phyloP scores from a whole-genome alignment of 768 basidiomycete genomes.

The Podaxis pistillaris region DNA sequence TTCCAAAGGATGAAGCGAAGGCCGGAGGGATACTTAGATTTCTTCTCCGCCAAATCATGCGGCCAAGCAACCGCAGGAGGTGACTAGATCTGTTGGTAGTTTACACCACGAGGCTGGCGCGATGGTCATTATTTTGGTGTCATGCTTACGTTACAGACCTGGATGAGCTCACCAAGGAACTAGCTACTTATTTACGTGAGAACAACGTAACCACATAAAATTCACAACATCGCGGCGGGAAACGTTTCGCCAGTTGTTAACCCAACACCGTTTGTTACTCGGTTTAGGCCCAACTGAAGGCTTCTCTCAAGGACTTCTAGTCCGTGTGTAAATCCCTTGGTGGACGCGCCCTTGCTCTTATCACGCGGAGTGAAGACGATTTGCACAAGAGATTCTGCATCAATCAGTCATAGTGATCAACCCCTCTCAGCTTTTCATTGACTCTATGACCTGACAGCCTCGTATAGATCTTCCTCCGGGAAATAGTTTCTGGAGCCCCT shows the following conservation, averaged over 20 bases:
- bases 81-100: neutral
- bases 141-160: neutral
- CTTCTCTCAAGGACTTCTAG: neutral
- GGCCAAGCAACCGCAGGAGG: neutral
- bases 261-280: neutral
- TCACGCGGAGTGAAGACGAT: neutral
- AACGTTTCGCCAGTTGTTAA: neutral
- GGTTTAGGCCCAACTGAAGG: neutral
- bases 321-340: neutral
- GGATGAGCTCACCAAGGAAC: too few relatives aligned
- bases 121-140: neutral
- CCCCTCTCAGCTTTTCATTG: neutral
- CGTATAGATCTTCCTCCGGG: neutral
- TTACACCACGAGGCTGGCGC: neutral
- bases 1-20: neutral
- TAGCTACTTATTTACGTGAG: too few relatives aligned
- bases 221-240: neutral
- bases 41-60: constrained; percentile 11
- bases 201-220: too few relatives aligned
- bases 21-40: constrained; percentile 9
- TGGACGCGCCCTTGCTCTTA: neutral
- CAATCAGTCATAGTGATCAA: neutral
- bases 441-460: too few relatives aligned
- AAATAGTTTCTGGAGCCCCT: constrained; percentile 10
- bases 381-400: neutral